Evolutionary conservation across 1,139 yeast genomes (phyloP).

Genomic region (Hyphopichia fennica): DNA sequence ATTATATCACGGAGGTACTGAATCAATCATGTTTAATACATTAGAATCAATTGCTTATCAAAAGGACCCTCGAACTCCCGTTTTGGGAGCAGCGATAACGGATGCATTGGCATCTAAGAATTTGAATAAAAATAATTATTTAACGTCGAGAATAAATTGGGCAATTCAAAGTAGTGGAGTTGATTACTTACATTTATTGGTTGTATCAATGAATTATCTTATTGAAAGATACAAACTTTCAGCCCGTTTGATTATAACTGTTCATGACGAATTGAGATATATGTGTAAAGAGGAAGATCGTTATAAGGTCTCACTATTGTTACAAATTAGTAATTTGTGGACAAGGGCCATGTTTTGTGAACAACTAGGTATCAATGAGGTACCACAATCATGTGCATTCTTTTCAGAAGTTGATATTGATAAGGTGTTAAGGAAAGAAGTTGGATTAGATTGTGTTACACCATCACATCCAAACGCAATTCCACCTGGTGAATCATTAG

Average conservation of each 20-base stretch:
- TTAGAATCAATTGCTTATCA: slow-evolving; percentile 85
- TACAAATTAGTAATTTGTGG: slow-evolving; percentile 92
- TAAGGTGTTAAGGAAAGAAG: slow-evolving; percentile 84
- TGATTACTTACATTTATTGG: slow-evolving; percentile 83
- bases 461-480: slow-evolving; percentile 79
- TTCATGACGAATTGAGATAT: slow-evolving; percentile 93
- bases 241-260: slow-evolving; percentile 82
- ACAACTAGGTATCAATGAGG: slow-evolving; percentile 82
- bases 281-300: slow-evolving; percentile 71
- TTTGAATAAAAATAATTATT: slow-evolving; percentile 62
- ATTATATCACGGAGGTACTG: slow-evolving; percentile 89
- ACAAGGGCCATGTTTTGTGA: slow-evolving; percentile 95
- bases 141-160: slow-evolving; percentile 96
- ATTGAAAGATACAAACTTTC: slow-evolving; percentile 62
- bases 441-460: slow-evolving; percentile 81
- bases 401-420: slow-evolving; percentile 95
- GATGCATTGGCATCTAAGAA: slow-evolving; percentile 71
- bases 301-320: slow-evolving; percentile 73
- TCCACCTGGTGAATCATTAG: slow-evolving; percentile 75
- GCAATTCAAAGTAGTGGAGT: slow-evolving; percentile 98
- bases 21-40: slow-evolving; percentile 85
- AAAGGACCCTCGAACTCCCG: slow-evolving; percentile 86
- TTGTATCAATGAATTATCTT: slow-evolving; percentile 87
- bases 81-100: slow-evolving; percentile 90
- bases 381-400: slow-evolving; percentile 95